A percentile compares a stretch with the other conserved stretches of the same genome.
These are phyloP conservation scores for Hemileccinum rubropunctum DNA, from an alignment of 768 basidiomycete species.

Conservation along the genomic window DNA sequence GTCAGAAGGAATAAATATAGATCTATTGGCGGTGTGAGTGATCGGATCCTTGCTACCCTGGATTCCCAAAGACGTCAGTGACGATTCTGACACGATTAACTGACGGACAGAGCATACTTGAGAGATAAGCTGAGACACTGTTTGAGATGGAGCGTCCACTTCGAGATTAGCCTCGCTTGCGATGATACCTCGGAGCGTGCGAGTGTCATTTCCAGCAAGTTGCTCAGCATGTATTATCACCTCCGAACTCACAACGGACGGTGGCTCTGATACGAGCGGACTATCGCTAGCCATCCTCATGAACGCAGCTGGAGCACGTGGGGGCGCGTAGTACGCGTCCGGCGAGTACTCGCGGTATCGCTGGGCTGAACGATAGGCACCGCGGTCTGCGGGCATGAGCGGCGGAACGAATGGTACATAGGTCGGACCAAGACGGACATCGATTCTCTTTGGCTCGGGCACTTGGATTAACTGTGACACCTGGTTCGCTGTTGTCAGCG, in stretches of 20 bases:
- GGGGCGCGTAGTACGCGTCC: no score
- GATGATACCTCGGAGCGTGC: no score
- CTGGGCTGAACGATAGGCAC: no score
- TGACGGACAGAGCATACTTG: constrained; percentile 1
- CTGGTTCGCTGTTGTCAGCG: constrained; percentile 24
- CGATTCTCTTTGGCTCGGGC: constrained; percentile 18
- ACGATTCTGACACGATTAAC: neutral
- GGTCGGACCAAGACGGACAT: constrained; percentile 8
- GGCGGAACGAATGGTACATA: neutral
- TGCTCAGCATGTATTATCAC: no score
- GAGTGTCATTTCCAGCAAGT: no score
- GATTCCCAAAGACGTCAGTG: neutral
- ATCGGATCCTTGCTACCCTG: constrained; percentile 19
- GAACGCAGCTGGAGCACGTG: no score
- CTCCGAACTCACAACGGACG: no score
- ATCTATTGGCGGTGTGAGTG: constrained; percentile 14
- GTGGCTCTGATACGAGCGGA: no score
- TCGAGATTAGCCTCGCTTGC: no score
- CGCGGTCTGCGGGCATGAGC: no score
- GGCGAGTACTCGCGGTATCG: no score
- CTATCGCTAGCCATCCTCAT: no score
- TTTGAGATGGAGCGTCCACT: neutral
- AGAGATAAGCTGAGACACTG: constrained; percentile 13
- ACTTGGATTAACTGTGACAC: constrained; percentile 19
- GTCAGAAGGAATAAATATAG: constrained; percentile 16